Conservation (phyloP, 2,329 filamentous ascomycete species). For the Sclerotinia borealis region DNA sequence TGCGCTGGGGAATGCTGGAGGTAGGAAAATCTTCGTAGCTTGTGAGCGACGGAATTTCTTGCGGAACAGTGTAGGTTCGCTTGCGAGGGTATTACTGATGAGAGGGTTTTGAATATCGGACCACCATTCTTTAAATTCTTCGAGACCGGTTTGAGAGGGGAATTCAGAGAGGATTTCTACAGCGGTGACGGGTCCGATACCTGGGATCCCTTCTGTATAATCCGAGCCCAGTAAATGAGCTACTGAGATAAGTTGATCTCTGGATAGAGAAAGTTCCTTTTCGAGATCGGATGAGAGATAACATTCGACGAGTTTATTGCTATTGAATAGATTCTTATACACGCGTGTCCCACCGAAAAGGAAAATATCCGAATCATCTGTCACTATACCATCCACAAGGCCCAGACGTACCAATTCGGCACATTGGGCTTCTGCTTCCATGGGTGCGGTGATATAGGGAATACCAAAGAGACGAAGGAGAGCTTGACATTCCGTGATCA, state of each 20-base stretch:
- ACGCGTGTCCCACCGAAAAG: slow-evolving; percentile 93
- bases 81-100: slow-evolving; percentile 46
- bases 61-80: slow-evolving; percentile 63
- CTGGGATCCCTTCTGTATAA: slow-evolving; percentile 87
- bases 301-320: slow-evolving; percentile 96
- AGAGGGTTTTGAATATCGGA: slow-evolving; percentile 61
- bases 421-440: slow-evolving; percentile 98
- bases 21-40: slow-evolving; percentile 78
- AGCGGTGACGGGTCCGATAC: slow-evolving; percentile 89
- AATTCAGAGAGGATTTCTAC: slow-evolving; percentile 94
- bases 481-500: slow-evolving; percentile 93
- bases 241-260: slow-evolving; percentile 81
- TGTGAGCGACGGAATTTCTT: slow-evolving; percentile 81
- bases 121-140: slow-evolving; percentile 88
- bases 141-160: slow-evolving; percentile 48
- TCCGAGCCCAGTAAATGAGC: slow-evolving; percentile 90
- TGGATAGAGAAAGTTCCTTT: slow-evolving; percentile 78
- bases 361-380: slow-evolving; percentile 94
- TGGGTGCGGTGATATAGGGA: slow-evolving; percentile 93
- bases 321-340: slow-evolving; percentile 99
- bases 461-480: slow-evolving; percentile 85
- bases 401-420: slow-evolving; percentile 81
- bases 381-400: slow-evolving; percentile 94
- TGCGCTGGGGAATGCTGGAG: slow-evolving; percentile 68
- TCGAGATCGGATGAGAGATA: slow-evolving; percentile 81